Conservation (phyloP, 805 yeast genomes). For the Schizosaccharomyces osmophilus region DNA sequence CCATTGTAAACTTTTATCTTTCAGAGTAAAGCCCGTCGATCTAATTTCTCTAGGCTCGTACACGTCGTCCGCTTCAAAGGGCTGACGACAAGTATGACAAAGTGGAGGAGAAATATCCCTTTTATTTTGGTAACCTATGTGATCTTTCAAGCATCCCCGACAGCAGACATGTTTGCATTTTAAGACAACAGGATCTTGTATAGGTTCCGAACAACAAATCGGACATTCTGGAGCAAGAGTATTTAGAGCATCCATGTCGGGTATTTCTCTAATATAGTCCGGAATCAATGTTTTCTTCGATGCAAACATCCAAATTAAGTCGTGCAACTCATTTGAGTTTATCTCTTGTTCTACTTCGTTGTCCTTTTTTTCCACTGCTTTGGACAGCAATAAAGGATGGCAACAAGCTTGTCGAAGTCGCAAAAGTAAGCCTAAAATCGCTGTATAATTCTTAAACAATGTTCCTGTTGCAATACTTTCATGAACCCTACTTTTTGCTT, state of each 20-base stretch:
- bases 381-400: slow-evolving; percentile 31
- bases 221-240: slow-evolving; percentile 53
- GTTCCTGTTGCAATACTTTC: slow-evolving; percentile 23
- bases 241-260: slow-evolving; percentile 19
- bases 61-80: slow-evolving; percentile 26
- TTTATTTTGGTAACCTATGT: slow-evolving; percentile 39
- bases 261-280: slow-evolving; percentile 5
- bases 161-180: slow-evolving; percentile 71
- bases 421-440: slow-evolving; percentile 59
- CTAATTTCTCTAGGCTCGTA: slow-evolving; percentile 12
- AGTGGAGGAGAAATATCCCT: slow-evolving; percentile 20
- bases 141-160: slow-evolving; percentile 43
- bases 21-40: slow-evolving; percentile 4
- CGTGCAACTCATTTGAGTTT: slow-evolving; percentile 1
- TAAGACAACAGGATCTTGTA: slow-evolving; percentile 32
- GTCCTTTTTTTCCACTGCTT: background rate
- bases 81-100: slow-evolving; percentile 58
- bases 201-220: slow-evolving; percentile 40
- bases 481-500: slow-evolving; percentile 28
- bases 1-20: slow-evolving; percentile 10
- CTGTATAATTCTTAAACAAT: slow-evolving; percentile 45
- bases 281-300: background rate
- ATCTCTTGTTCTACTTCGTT: background rate
- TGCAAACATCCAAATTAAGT: background rate
- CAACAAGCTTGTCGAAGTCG: slow-evolving; percentile 76